Evolutionary conservation across 2,329 filamentous ascomycete species (phyloP).

Genomic region (Penicillium sp.): DNA sequence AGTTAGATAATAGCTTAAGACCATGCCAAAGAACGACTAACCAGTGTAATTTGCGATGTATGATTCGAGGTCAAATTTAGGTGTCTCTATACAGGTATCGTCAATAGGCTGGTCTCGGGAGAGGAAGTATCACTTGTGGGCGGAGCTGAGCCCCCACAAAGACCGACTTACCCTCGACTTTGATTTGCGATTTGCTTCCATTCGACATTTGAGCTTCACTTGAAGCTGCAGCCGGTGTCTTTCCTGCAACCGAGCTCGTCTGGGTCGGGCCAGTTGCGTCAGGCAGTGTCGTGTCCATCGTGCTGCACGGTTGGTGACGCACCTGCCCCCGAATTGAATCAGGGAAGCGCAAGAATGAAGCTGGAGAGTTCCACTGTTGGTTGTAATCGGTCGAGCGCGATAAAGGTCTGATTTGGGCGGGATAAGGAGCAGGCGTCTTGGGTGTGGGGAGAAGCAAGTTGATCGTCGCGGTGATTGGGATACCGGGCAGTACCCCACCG

Average conservation of each 20-base stretch:
- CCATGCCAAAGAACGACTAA: slow-evolving; percentile 29
- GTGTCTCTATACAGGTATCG: slow-evolving; percentile 53
- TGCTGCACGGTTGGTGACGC: slow-evolving; percentile 6
- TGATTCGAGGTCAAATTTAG: slow-evolving; percentile 84
- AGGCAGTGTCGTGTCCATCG: slow-evolving; percentile 26
- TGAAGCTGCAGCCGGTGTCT: slow-evolving; percentile 2
- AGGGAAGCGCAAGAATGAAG: too few species aligned
- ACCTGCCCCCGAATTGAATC: background rate
- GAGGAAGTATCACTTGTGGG: slow-evolving; percentile 7
- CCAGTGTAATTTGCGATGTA: slow-evolving; percentile 88
- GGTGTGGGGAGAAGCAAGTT: background rate
- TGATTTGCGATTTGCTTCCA: slow-evolving; percentile 14
- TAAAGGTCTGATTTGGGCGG: too few species aligned
- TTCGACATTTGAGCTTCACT: slow-evolving; percentile 4
- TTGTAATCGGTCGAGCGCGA: too few species aligned
- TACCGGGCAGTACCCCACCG: slow-evolving; percentile 13
- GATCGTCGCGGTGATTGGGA: slow-evolving; percentile 13
- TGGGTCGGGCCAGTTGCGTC: slow-evolving; percentile 25
- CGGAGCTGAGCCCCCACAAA: slow-evolving; percentile 5
- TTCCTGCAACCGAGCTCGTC: slow-evolving; percentile 9
- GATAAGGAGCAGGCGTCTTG: background rate
- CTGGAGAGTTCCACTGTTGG: too few species aligned
- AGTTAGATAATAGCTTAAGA: background rate
- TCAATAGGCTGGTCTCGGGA: too few species aligned
- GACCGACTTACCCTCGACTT: slow-evolving; percentile 28